These are phyloP conservation scores for Monocercomonoides exilis DNA, from an alignment of 78 protist species.

Conservation along the genomic window DNA sequence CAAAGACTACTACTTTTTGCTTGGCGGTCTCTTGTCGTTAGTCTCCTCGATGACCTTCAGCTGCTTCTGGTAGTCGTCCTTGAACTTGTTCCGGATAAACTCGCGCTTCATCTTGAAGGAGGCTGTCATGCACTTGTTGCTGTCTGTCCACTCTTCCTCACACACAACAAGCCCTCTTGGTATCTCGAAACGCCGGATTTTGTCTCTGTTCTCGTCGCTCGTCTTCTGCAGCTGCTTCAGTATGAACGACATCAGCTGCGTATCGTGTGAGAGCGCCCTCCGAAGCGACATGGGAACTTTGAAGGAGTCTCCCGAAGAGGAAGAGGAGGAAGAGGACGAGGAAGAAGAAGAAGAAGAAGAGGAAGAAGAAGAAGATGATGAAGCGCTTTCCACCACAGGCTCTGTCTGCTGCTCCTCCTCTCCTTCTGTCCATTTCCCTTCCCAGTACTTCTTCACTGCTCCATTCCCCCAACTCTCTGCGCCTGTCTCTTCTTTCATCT, in stretches of 20 bases:
- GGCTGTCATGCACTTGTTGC: background rate
- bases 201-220: background rate
- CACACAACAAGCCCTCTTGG: background rate
- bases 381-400: background rate
- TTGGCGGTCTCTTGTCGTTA: too few species aligned
- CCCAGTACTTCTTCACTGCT: background rate
- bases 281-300: background rate
- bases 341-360: too few species aligned
- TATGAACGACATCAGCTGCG: background rate
- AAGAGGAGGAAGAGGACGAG: too few species aligned
- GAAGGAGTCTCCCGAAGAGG: too few species aligned
- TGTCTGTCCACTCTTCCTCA: background rate
- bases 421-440: too few species aligned
- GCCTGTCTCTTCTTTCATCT: background rate
- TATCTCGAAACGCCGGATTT: background rate
- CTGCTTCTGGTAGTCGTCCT: background rate
- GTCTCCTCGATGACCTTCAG: background rate
- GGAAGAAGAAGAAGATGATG: too few species aligned
- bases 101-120: constrained; percentile 2
- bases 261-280: background rate
- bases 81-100: background rate
- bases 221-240: background rate
- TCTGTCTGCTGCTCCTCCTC: background rate
- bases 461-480: background rate
- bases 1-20: too few species aligned